Conservation (phyloP, 352 stramenopile species). For the Thraustochytrium striatum region DNA sequence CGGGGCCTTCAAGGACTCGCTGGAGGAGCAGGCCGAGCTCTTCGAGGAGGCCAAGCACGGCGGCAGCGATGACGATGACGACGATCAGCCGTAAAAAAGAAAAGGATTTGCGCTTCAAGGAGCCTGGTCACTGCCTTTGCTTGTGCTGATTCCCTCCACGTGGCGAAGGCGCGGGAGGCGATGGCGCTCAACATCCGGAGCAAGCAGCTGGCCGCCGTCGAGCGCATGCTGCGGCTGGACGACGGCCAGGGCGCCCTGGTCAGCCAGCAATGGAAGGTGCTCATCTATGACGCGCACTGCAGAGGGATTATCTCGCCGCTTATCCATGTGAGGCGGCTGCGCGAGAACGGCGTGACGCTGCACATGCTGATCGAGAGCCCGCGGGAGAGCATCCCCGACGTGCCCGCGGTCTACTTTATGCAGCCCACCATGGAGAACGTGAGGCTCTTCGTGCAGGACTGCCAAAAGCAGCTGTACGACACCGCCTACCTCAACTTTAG, state of each 20-base stretch:
- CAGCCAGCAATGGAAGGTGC: conserved; percentile 71
- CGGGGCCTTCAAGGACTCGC: not conserved
- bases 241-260: not conserved
- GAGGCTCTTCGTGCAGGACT: conserved; percentile 86
- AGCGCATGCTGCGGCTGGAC: conserved; percentile 61
- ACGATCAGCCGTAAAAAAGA: too few relatives aligned
- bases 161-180: too few relatives aligned
- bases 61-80: too few relatives aligned
- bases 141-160: too few relatives aligned
- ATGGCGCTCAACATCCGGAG: conserved; percentile 31
- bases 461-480: conserved; percentile 83
- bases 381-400: conserved; percentile 90
- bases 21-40: conserved; percentile 18
- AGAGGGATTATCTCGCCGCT: conserved; percentile 96
- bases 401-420: conserved; percentile 96
- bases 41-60: too few relatives aligned
- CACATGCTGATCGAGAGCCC: conserved; percentile 90
- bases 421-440: conserved; percentile 88
- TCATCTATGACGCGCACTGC: conserved; percentile 93
- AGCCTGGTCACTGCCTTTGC: too few relatives aligned
- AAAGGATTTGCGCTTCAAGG: too few relatives aligned
- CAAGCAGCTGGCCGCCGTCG: conserved; percentile 17
- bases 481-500: conserved; percentile 88
- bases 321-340: conserved; percentile 91
- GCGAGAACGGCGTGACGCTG: conserved; percentile 91